Evolutionary conservation across 1,284 basidiomycete genomes (phyloP), one percentile per base, ranked within the genome.

Genomic region (Acaromyces ingoldii): DNA sequence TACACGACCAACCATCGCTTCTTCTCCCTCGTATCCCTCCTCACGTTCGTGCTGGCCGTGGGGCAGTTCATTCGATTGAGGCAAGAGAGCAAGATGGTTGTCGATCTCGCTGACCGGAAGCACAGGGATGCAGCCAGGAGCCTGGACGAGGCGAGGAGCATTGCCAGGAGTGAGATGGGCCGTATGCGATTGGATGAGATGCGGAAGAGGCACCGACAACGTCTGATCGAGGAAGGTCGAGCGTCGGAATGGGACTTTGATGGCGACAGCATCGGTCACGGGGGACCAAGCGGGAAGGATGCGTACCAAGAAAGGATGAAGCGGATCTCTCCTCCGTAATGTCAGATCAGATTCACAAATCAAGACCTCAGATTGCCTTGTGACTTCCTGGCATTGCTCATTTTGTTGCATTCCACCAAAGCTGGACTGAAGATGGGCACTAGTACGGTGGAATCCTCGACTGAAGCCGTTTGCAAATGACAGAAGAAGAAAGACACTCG

Each of bases 1-100:
- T 55, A 58, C 38, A 39, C 47, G 11, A 36, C 46, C 26, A 58
- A 58, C 36, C 28, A 11, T 3, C 44, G 42, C 19, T 55, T 58
- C 40, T 34, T 58, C 38, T 22, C 30, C 41, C 19, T 33, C 33
- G 22, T 58, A 11, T 22, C 46, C 10, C 6, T 48, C 26, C 15
- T 58, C 6, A 58, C 56, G 4, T 50, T 47, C 36, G 17, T 42
- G 15, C 15, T 58, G 5, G 56, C 44, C 7, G 41, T 37, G 3
- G 15, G 47, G 15, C 56, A 58, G 44, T 58, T 42, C 40, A 15
- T 29, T n/a, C 30, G 56, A 4, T 24, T 58, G 6, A 29, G 38
- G 25, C 9, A 21, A 10, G 45, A 58, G 30, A 31, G 46, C 24
- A 15, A 26, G 11, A 29, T 36, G 4, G 46, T 41, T 1, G 40